These are phyloP conservation scores for Anethum foeniculum DNA, from an alignment of 140 eudicot species.

Conservation along the genomic window DNA sequence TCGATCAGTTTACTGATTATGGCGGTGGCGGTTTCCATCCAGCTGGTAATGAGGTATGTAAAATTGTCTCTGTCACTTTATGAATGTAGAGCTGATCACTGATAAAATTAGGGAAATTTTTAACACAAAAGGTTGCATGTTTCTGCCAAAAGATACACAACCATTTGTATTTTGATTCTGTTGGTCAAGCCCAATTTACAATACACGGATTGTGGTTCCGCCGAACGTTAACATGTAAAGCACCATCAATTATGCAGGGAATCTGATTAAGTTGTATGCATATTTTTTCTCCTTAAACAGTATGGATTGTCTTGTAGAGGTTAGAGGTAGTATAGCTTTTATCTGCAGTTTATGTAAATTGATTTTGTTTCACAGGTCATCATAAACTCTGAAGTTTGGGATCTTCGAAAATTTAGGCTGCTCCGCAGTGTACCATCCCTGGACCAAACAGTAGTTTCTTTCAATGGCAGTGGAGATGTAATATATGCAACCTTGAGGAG, in stretches of 20 bases:
- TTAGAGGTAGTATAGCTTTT: background rate
- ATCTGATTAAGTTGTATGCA: background rate
- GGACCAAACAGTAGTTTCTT: slow-evolving; percentile 80
- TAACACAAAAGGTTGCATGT: background rate
- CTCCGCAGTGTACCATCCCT: slow-evolving; percentile 84
- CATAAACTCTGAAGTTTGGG: slow-evolving; percentile 95
- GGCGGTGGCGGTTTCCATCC: slow-evolving; percentile 99
- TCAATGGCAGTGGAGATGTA: slow-evolving; percentile 84
- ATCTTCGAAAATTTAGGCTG: slow-evolving; percentile 82
- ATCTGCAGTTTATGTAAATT: background rate
- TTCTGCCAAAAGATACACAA: slow-evolving; percentile 2
- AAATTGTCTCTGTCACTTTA: background rate
- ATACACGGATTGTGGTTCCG: background rate
- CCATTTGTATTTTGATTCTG: background rate
- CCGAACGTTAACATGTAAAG: background rate
- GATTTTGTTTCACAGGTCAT: slow-evolving; percentile 51
- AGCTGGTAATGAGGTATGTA: slow-evolving; percentile 93
- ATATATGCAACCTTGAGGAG: slow-evolving; percentile 86
- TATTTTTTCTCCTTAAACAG: background rate
- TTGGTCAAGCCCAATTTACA: background rate
- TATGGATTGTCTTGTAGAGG: background rate
- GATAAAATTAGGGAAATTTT: background rate
- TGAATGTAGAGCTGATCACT: background rate
- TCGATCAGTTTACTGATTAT: slow-evolving; percentile 85
- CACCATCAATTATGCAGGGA: background rate